Percentiles rank a stretch among this genome's conserved stretches.
phyloP scores from a whole-genome alignment of 768 basidiomycete species.

The Pulveroboletus sp. region DNA sequence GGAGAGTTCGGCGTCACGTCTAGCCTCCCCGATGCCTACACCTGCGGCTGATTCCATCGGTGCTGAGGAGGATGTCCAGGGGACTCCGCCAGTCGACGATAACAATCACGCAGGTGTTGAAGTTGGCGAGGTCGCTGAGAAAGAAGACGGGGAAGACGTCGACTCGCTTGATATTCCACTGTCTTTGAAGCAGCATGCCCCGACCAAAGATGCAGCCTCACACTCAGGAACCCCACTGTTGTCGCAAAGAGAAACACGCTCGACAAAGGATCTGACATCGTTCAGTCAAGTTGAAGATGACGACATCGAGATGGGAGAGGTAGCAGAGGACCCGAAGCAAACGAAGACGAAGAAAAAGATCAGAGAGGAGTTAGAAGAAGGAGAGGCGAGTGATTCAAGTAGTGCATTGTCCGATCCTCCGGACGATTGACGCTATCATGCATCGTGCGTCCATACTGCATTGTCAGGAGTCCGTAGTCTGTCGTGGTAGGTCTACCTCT shows the following conservation, averaged over 20 bases:
- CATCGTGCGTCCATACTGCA: not conserved
- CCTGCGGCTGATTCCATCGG: slow-evolving; percentile 42
- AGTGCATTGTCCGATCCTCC: slow-evolving; percentile 76
- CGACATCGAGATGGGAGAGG: slow-evolving; percentile 91
- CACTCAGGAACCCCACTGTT: slow-evolving; percentile 28
- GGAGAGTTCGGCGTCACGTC: slow-evolving; percentile 40
- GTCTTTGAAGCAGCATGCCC: slow-evolving; percentile 29
- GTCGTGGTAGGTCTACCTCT: slow-evolving; percentile 42
- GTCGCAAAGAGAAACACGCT: slow-evolving; percentile 23
- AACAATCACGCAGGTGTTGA: slow-evolving; percentile 37
- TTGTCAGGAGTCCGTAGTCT: slow-evolving; percentile 14
- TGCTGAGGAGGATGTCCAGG: slow-evolving; percentile 23
- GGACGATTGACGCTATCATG: slow-evolving; percentile 38
- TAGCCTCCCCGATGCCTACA: slow-evolving; percentile 40
- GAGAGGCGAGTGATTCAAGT: slow-evolving; percentile 78
- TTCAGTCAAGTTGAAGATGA: slow-evolving; percentile 39
- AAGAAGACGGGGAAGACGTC: slow-evolving; percentile 35
- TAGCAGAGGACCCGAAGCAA: slow-evolving; percentile 64
- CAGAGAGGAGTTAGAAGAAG: slow-evolving; percentile 78
- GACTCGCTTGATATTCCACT: slow-evolving; percentile 27
- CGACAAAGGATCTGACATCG: slow-evolving; percentile 13
- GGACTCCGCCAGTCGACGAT: slow-evolving; percentile 21
- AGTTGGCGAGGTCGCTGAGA: slow-evolving; percentile 41
- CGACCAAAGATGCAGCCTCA: slow-evolving; percentile 32
- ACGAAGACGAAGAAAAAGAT: slow-evolving; percentile 44